Evolutionary conservation across 2,329 filamentous ascomycete genomes (phyloP).

Genomic region (Camillea tinctor): DNA sequence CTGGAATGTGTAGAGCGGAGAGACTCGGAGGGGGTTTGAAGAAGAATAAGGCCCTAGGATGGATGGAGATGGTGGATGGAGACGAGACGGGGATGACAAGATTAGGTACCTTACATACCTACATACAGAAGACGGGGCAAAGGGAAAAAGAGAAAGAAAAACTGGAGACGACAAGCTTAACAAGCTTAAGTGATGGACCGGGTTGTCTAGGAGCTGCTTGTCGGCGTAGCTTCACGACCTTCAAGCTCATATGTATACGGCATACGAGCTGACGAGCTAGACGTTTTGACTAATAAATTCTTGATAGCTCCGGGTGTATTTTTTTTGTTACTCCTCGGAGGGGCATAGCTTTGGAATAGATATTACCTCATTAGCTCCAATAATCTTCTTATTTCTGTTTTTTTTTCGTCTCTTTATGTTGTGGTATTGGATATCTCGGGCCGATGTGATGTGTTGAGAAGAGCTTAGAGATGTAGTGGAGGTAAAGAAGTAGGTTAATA

Average conservation of each 20-base stretch:
- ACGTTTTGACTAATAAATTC: not conserved
- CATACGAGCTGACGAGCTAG: not conserved
- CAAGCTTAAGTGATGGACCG: not conserved
- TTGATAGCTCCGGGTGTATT: not conserved
- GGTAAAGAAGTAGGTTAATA: too few species aligned
- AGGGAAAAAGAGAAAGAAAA: not conserved
- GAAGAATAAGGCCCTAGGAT: not conserved
- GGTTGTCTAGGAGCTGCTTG: too few species aligned
- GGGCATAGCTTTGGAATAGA: not conserved
- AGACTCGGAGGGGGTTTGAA: not conserved
- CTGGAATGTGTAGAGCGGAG: not conserved
- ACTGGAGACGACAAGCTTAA: not conserved
- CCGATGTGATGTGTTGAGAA: too few species aligned
- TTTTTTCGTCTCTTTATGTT: not conserved
- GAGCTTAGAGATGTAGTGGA: too few species aligned
- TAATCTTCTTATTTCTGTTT: not conserved
- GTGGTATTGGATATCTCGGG: too few species aligned
- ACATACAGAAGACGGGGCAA: not conserved
- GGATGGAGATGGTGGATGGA: too few species aligned
- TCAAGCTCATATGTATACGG: not conserved
- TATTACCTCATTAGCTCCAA: not conserved
- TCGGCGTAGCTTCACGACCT: not conserved
- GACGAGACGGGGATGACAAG: too few species aligned
- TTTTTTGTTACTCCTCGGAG: not conserved
- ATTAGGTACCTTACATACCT: not conserved